Evolutionary conservation across 2,329 filamentous ascomycete species (phyloP).

Genomic region (Fusarium caatingaense): DNA sequence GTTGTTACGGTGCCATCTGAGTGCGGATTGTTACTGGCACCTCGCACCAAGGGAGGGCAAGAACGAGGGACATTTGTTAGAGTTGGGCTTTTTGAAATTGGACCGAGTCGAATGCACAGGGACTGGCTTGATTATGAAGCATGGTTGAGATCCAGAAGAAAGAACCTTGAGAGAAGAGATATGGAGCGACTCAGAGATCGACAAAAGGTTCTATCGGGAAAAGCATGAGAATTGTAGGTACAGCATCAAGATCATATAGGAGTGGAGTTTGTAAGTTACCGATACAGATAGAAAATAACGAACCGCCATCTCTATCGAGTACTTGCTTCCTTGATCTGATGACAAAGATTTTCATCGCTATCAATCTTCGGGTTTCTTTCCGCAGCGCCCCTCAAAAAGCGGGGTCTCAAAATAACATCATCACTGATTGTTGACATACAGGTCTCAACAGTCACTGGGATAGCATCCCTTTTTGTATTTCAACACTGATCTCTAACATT

Average conservation of each 20-base stretch:
- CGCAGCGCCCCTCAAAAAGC: conserved; percentile 21
- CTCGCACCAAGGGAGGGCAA: not conserved
- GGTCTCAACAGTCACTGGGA: too few relatives aligned
- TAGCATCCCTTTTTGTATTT: too few relatives aligned
- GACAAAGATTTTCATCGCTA: not conserved
- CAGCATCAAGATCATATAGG: not conserved
- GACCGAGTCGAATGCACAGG: not conserved
- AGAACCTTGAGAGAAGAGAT: not conserved
- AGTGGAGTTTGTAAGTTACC: not conserved
- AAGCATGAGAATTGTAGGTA: not conserved
- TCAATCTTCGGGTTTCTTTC: not conserved
- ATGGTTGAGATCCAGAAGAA: not conserved
- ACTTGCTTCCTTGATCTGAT: not conserved
- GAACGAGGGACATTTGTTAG: not conserved
- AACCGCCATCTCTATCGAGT: too few relatives aligned
- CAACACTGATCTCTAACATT: too few relatives aligned
- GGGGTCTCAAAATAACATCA: not conserved
- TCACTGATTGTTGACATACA: too few relatives aligned
- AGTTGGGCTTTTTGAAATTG: conserved; percentile 5
- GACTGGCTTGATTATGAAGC: not conserved
- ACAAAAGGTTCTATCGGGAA: not conserved
- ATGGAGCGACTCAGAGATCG: not conserved
- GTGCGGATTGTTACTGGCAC: not conserved
- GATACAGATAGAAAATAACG: not conserved
- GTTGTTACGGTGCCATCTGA: not conserved